phyloP scores from a whole-genome alignment of 2,329 filamentous ascomycete genomes.

The Diaporthe sp. region DNA sequence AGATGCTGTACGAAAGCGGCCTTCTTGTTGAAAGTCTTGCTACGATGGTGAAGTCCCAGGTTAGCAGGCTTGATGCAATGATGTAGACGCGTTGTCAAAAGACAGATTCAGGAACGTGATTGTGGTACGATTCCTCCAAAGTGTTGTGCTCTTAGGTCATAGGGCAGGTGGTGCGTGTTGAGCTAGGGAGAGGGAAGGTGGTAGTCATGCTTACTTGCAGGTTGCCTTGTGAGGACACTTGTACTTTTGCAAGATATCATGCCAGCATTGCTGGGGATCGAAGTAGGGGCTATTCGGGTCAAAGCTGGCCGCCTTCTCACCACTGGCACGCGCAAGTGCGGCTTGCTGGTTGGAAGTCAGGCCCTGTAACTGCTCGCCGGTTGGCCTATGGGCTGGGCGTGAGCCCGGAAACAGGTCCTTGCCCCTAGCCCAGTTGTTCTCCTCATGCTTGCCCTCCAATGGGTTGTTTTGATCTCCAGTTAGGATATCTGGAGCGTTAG shows the following conservation, averaged over 20 bases:
- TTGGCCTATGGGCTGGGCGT: conserved; percentile 43
- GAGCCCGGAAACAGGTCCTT: conserved; percentile 49
- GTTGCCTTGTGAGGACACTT: conserved; percentile 63
- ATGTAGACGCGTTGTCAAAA: neutral
- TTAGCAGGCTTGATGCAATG: conserved; percentile 38
- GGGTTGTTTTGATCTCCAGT: conserved; percentile 27
- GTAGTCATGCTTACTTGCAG: conserved; percentile 61
- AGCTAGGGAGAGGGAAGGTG: neutral
- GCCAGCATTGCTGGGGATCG: conserved; percentile 62
- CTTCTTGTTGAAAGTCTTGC: conserved; percentile 56
- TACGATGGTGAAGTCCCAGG: conserved; percentile 43
- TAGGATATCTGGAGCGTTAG: conserved; percentile 40
- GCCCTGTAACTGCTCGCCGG: conserved; percentile 42
- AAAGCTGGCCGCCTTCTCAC: conserved; percentile 38
- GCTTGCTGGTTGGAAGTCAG: conserved; percentile 16
- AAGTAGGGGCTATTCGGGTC: conserved; percentile 65
- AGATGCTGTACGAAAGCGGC: conserved; percentile 59
- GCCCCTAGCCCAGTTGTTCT: conserved; percentile 45
- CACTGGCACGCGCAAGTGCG: neutral
- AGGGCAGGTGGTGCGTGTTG: neutral
- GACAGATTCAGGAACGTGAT: neutral
- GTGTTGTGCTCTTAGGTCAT: neutral
- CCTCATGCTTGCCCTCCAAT: conserved; percentile 14
- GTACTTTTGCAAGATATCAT: conserved; percentile 59
- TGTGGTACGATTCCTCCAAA: too few species aligned